Base-by-base conservation (phyloP, 2,329 filamentous ascomycete genomes). In the Colletotrichum tofieldiae region DNA sequence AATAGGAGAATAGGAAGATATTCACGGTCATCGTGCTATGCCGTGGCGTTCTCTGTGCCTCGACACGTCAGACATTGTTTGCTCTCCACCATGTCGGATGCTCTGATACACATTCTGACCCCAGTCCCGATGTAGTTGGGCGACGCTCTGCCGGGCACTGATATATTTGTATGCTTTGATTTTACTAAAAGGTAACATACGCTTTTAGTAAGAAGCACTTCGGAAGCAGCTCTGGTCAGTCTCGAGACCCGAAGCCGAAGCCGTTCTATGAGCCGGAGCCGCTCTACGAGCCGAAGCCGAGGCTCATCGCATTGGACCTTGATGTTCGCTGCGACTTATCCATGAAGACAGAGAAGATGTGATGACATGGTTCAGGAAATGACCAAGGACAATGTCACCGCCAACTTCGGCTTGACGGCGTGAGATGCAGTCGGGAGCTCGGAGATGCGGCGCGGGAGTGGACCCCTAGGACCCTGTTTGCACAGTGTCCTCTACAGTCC, bases 41-140 rank as follows among this genome's bases (percentile, higher is more conserved):
- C 45, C 16, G 47, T 67, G 52, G 41, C 35, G 29, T 61, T n/a
- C 41, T 47, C 37, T 39, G 67, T 63, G 55, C 26, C 16, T 41
- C 56, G 67, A 71, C 71, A 73, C 71, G 71, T 67, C 67, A 71
- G 71, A 67, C 47, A 23, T 52, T 47, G 66, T 65, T 72, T 71
- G 67, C 29, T 45, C 43, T 56, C 43, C 39, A 49, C 51, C 51
- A 51, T 52, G 32, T 47, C 67, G 71, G 61, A 61, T 67, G 37
- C 56, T 73, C 55, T 62, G 43, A 45, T 35, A 49, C 59, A 64
- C 70, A 58, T 32, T 20, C 69, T 37, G 37, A 49, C 32, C n/a
- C 45, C 16, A 29, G 45, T 29, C 23, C 23, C 5, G 29, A 64
- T 32, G 41, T 7, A 49, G 56, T 9, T n/a, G 26, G 32, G 54